Evolutionary conservation across 805 yeast genomes (phyloP), one percentile per base, ranked within the genome.

Genomic region (Lipomyces oligophaga): DNA sequence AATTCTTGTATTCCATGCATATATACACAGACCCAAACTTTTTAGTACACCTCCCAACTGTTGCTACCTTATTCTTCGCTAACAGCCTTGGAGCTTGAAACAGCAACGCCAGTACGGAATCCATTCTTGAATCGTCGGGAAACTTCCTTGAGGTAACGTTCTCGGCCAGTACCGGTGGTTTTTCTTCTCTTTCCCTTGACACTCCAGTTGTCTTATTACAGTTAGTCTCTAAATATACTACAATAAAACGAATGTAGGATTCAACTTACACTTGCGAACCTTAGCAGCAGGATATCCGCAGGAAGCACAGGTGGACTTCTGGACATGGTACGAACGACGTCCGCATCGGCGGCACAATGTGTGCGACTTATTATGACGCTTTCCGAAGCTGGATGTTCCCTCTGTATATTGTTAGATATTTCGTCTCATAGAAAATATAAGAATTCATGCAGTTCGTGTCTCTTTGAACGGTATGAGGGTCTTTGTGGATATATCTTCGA

Each of bases 371-470:
- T 85, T 89, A 86, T 93, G 97, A 77, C 93, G 88, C 81, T 90
- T 90, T 83, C 98, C 98, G 82, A 87, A 83, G 75, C 97, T 87
- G 79, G 97, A 96, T 76, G 98, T 90, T 86, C 98, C 98, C 88
- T 90, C 95, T 80, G 65, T 31, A 36, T 4, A 35, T 33, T n/a
- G n/a, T n/a, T n/a, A n/a, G n/a, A n/a, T n/a, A n/a, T n/a, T n/a
- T n/a, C n/a, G n/a, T n/a, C n/a, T n/a, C n/a, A n/a, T n/a, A n/a
- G n/a, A n/a, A n/a, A n/a, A n/a, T n/a, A n/a, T n/a, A n/a, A n/a
- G n/a, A n/a, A n/a, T n/a, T n/a, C n/a, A n/a, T n/a, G n/a, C n/a
- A n/a, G n/a, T n/a, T n/a, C n/a, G n/a, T n/a, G n/a, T n/a, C n/a
- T n/a, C n/a, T n/a, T n/a, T n/a, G n/a, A n/a, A n/a, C n/a, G n/a